These are phyloP conservation scores for Haplosporangium sp. DNA, from an alignment of 371 early-diverging fungal species.

Conservation along the genomic window DNA sequence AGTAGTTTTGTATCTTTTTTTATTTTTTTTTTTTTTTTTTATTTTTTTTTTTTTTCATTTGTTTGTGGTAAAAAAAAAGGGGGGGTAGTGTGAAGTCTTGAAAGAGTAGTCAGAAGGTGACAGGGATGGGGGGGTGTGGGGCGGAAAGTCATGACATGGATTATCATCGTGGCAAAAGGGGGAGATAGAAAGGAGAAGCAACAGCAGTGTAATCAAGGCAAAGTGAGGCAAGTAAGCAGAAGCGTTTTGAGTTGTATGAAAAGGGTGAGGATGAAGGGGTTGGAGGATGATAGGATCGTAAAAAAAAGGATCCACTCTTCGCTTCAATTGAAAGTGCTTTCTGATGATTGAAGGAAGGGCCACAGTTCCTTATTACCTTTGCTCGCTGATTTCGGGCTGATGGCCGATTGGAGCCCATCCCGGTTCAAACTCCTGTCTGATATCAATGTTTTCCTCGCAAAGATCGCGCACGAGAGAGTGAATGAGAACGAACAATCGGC, in stretches of 20 bases:
- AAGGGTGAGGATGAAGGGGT: not conserved
- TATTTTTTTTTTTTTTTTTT: too few relatives aligned
- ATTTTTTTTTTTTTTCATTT: too few relatives aligned
- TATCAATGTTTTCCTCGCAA: not conserved
- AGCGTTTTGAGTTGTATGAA: not conserved
- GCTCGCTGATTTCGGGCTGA: conserved; percentile 51
- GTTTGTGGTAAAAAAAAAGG: too few relatives aligned
- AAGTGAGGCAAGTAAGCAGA: not conserved
- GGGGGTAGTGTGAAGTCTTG: too few relatives aligned
- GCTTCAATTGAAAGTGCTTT: not conserved
- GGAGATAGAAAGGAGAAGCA: not conserved
- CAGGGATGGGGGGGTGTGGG: not conserved
- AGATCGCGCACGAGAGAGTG: not conserved
- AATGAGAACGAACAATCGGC: not conserved
- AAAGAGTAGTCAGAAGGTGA: too few relatives aligned
- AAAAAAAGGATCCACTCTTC: conserved; percentile 3
- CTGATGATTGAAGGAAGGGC: not conserved
- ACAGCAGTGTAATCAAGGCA: not conserved
- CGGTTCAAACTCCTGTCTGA: conserved; percentile 14
- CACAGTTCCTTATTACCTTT: conserved; percentile 24
- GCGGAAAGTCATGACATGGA: not conserved
- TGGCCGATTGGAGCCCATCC: conserved; percentile 52
- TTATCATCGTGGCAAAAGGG: conserved; percentile 9
- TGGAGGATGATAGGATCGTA: not conserved
- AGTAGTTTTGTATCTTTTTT: too few relatives aligned